These are phyloP conservation scores for Hericium coralloides DNA, from an alignment of 768 basidiomycete species.

Conservation along the genomic window DNA sequence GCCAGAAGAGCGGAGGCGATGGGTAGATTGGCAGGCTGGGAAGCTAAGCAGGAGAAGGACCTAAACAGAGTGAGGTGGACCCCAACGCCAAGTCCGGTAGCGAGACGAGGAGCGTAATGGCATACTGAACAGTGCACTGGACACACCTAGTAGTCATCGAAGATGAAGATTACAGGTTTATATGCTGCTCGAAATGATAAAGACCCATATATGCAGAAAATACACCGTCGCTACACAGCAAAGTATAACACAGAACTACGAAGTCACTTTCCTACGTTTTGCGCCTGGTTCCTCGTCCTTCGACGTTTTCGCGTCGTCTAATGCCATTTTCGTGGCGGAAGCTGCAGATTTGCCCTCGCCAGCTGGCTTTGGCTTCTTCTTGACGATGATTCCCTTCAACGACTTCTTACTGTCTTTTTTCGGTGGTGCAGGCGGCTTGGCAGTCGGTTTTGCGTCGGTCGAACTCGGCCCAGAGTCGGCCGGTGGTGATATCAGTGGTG, in stretches of 20 bases:
- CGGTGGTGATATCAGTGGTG: slow-evolving; percentile 25
- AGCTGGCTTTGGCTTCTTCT: slow-evolving; percentile 53
- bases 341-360: background rate
- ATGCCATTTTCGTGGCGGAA: slow-evolving; percentile 8
- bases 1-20: slow-evolving; percentile 59
- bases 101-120: slow-evolving; percentile 22
- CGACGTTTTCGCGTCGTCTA: slow-evolving; percentile 7
- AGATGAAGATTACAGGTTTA: background rate
- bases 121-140: background rate
- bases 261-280: slow-evolving; percentile 51
- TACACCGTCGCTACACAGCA: slow-evolving; percentile 5
- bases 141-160: background rate
- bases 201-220: slow-evolving; percentile 2
- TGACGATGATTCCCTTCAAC: slow-evolving; percentile 74
- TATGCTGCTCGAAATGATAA: background rate
- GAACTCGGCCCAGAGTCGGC: slow-evolving; percentile 9
- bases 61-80: slow-evolving; percentile 69
- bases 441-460: slow-evolving; percentile 16
- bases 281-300: slow-evolving; percentile 14
- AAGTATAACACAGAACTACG: slow-evolving; percentile 4
- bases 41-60: slow-evolving; percentile 48
- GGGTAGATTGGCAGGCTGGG: slow-evolving; percentile 52
- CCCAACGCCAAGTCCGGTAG: slow-evolving; percentile 51
- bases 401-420: slow-evolving; percentile 61
- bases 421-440: slow-evolving; percentile 19